These are phyloP conservation scores for Volvox carteri DNA, from an alignment of 163 green algal species.

Conservation along the genomic window DNA sequence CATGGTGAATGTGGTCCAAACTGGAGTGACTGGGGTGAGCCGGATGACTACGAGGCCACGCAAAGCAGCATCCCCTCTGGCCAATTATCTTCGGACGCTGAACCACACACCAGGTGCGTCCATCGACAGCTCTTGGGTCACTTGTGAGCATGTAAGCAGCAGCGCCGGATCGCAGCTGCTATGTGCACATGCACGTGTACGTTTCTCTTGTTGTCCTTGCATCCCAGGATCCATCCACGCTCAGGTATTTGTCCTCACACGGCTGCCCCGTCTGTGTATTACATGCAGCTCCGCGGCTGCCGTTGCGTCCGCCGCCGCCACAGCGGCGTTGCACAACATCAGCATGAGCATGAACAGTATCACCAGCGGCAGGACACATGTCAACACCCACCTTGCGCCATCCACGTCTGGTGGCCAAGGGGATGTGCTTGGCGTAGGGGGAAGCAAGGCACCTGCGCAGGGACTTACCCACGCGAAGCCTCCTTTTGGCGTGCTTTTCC, in stretches of 20 bases:
- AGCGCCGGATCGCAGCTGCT: too few species aligned
- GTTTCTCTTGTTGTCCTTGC: too few species aligned
- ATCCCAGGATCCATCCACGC: too few species aligned
- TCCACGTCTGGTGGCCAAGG: neutral
- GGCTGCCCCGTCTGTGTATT: too few species aligned
- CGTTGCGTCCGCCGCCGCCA: neutral
- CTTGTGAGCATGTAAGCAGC: too few species aligned
- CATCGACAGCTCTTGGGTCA: too few species aligned
- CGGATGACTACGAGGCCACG: conserved; percentile 18
- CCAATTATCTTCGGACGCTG: conserved; percentile 15
- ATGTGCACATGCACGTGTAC: too few species aligned
- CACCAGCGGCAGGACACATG: neutral
- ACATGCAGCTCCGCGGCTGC: neutral
- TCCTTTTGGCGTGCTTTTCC: neutral
- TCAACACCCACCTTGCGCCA: neutral
- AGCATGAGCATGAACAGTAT: conserved; percentile 31
- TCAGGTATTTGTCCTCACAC: too few species aligned
- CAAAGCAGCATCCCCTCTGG: conserved; percentile 16
- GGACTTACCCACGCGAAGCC: neutral
- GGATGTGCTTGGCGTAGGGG: too few species aligned
- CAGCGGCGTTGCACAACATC: conserved; percentile 3
- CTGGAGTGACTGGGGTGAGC: conserved; percentile 43
- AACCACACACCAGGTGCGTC: neutral
- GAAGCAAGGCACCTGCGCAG: neutral
- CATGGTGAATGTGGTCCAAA: conserved; percentile 9